These are phyloP conservation scores for Aschersonia sp. DNA, from an alignment of 2,329 filamentous ascomycete genomes.

Conservation along the genomic window DNA sequence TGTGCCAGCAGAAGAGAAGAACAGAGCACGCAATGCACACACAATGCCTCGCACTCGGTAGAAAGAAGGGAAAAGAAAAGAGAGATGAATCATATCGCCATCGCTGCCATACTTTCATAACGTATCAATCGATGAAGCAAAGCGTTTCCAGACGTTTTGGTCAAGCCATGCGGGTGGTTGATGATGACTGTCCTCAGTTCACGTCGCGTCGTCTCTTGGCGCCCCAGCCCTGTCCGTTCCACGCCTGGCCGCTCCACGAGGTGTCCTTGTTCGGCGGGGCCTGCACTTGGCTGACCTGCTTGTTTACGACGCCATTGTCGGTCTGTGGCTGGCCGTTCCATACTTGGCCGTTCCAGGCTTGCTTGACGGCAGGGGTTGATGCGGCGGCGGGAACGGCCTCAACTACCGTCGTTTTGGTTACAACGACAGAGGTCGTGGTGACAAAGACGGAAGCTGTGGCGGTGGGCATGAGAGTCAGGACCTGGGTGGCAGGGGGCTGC, in stretches of 20 bases:
- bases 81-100: neutral
- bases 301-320: neutral
- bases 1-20: neutral
- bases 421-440: neutral
- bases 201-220: slow-evolving; percentile 1
- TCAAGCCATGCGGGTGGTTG: no score
- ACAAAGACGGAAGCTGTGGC: neutral
- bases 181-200: neutral
- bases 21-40: neutral
- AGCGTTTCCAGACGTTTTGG: neutral
- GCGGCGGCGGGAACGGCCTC: neutral
- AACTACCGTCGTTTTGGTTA: neutral
- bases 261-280: neutral
- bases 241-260: neutral
- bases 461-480: neutral
- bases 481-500: neutral
- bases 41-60: neutral
- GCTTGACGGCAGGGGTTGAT: neutral
- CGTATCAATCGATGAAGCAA: neutral
- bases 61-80: neutral
- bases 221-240: slow-evolving; percentile 4
- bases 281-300: neutral
- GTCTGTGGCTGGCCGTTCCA: slow-evolving; percentile 1
- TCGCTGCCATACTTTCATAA: slow-evolving; percentile 1
- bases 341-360: neutral